Evolutionary conservation across 2,329 filamentous ascomycete species (phyloP).

Genomic region (Didymella segeticola): DNA sequence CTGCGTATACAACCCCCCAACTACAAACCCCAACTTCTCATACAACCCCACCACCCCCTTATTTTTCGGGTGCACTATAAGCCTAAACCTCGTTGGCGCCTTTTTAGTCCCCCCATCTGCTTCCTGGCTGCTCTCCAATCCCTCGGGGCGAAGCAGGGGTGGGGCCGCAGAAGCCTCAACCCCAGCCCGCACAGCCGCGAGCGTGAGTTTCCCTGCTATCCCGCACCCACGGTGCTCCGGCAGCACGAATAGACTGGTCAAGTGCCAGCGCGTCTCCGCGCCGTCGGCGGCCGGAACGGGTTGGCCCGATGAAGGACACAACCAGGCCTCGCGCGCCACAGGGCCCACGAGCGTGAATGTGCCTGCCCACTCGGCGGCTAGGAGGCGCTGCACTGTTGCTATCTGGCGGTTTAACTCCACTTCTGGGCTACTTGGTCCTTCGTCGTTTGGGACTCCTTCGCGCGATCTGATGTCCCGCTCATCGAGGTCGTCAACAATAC

Average conservation of each 20-base stretch:
- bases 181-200: neutral
- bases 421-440: neutral
- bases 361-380: neutral
- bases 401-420: too few relatives aligned
- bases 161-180: neutral
- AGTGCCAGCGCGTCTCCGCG: neutral
- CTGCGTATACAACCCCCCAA: conserved; percentile 1
- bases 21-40: neutral
- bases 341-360: conserved; percentile 3
- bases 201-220: neutral
- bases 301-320: neutral
- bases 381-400: neutral
- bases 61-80: conserved; percentile 1
- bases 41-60: neutral
- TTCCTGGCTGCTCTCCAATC: neutral
- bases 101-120: neutral
- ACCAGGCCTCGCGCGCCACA: neutral
- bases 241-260: conserved; percentile 7
- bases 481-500: neutral
- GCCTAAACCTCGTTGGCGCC: conserved; percentile 1
- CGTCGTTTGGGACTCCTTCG: too few relatives aligned
- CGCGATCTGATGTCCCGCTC: too few relatives aligned
- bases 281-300: neutral
- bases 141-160: too few relatives aligned
- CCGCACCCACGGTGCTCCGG: neutral